A percentile compares a stretch with the other conserved stretches of the same genome.
Conservation (phyloP, 495 filamentous ascomycete genomes). For the Talaromyces nanjingensis region DNA sequence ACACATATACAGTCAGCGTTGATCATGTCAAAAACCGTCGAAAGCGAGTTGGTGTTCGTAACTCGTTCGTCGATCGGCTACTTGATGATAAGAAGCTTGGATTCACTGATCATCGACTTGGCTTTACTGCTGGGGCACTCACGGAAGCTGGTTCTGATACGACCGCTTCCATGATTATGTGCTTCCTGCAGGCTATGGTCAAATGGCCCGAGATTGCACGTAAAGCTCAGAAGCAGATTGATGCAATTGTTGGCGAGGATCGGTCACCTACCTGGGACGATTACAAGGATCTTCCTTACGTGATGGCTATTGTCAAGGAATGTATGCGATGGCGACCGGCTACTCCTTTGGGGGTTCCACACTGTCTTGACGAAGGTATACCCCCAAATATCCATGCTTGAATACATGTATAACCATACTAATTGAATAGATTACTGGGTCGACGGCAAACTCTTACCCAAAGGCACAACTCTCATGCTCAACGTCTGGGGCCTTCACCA, state of each 20-base stretch:
- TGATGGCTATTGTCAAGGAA: constrained; percentile 35
- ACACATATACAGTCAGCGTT: constrained; percentile 18
- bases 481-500: constrained; percentile 29
- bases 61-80: constrained; percentile 35
- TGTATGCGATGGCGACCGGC: constrained; percentile 36
- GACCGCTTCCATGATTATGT: constrained; percentile 16
- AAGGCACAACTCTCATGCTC: constrained; percentile 24
- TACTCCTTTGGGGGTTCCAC: constrained; percentile 41
- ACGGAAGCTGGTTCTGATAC: constrained; percentile 45
- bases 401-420: neutral
- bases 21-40: neutral
- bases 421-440: constrained; percentile 18
- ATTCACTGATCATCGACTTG: constrained; percentile 27
- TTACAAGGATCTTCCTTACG: constrained; percentile 30
- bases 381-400: neutral
- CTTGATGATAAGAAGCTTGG: constrained; percentile 26
- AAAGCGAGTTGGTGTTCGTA: constrained; percentile 1
- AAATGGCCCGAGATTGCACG: constrained; percentile 30
- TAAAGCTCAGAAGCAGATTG: constrained; percentile 27
- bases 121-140: constrained; percentile 22
- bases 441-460: constrained; percentile 26
- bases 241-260: constrained; percentile 23
- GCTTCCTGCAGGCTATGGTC: constrained; percentile 40
- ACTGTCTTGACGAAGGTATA: constrained; percentile 22
- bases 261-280: constrained; percentile 30